A percentile compares a stretch with the other conserved stretches of the same genome.
phyloP scores from a whole-genome alignment of 2,329 filamentous ascomycete species.

The Fusarium pseudoanthophilum region DNA sequence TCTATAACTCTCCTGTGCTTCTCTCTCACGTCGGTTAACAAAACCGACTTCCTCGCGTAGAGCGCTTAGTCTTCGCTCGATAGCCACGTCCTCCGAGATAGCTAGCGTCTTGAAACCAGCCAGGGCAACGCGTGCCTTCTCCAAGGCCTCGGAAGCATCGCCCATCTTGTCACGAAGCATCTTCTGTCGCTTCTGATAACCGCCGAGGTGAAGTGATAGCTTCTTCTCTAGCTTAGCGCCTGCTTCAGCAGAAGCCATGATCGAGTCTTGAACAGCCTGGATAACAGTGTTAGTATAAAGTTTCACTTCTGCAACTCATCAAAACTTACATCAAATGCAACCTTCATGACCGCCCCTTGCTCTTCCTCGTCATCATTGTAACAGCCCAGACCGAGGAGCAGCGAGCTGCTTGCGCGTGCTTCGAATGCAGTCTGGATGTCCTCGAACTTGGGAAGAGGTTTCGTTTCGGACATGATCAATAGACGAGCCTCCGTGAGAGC shows the following conservation, averaged over 20 bases:
- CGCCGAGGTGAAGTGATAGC: slow-evolving; percentile 84
- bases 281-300: slow-evolving; percentile 34
- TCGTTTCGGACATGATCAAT: slow-evolving; percentile 78
- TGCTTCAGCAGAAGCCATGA: slow-evolving; percentile 78
- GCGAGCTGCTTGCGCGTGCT: slow-evolving; percentile 61
- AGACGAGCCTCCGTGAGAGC: slow-evolving; percentile 79
- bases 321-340: slow-evolving; percentile 76
- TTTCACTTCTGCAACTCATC: not conserved
- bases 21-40: slow-evolving; percentile 82
- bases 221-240: slow-evolving; percentile 95
- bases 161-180: slow-evolving; percentile 81
- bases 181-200: slow-evolving; percentile 88
- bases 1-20: slow-evolving; percentile 89
- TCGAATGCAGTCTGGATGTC: slow-evolving; percentile 66
- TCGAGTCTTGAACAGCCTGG: slow-evolving; percentile 76
- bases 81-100: slow-evolving; percentile 81
- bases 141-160: slow-evolving; percentile 78
- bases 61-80: slow-evolving; percentile 76
- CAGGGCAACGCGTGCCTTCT: slow-evolving; percentile 77
- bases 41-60: slow-evolving; percentile 86
- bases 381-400: slow-evolving; percentile 82
- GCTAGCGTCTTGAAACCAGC: slow-evolving; percentile 80
- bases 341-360: slow-evolving; percentile 69
- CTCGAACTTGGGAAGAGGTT: slow-evolving; percentile 58
- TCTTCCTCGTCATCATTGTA: slow-evolving; percentile 83